These are phyloP conservation scores for Cercospora sesami DNA, from an alignment of 2,329 filamentous ascomycete genomes.

Conservation along the genomic window DNA sequence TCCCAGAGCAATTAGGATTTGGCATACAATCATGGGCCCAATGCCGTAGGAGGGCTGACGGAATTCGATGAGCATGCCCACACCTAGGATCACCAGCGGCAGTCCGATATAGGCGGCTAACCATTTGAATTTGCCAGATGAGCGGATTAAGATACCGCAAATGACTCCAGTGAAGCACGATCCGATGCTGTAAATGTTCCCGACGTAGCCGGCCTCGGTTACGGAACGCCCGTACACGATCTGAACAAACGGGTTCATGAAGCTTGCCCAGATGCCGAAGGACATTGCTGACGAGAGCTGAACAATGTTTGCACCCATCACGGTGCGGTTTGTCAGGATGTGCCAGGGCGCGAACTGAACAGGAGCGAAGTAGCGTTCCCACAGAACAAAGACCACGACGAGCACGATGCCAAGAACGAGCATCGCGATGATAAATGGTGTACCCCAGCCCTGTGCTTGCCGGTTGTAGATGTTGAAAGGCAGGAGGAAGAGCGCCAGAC, in stretches of 20 bases:
- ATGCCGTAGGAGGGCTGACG: conserved; percentile 35
- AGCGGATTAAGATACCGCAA: conserved; percentile 36
- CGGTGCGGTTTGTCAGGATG: conserved; percentile 51
- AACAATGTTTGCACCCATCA: conserved; percentile 55
- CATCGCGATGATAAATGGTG: conserved; percentile 44
- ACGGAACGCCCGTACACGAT: conserved; percentile 42
- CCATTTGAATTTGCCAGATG: conserved; percentile 41
- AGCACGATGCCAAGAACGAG: conserved; percentile 43
- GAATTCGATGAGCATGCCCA: conserved; percentile 41
- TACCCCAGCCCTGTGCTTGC: conserved; percentile 38
- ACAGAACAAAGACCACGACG: conserved; percentile 43
- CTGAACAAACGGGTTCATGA: conserved; percentile 45
- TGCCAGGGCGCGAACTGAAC: conserved; percentile 48
- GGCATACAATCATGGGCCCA: conserved; percentile 45
- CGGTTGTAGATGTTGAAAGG: conserved; percentile 58
- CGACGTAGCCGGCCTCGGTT: conserved; percentile 41
- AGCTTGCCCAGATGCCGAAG: conserved; percentile 42
- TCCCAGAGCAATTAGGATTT: conserved; percentile 45
- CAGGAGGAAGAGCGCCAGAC: conserved; percentile 64
- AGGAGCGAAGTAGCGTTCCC: conserved; percentile 44
- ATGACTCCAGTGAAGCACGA: conserved; percentile 33
- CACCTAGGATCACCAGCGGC: conserved; percentile 36
- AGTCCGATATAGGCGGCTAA: conserved; percentile 12
- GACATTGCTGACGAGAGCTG: conserved; percentile 40
- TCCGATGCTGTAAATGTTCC: conserved; percentile 43